Conservation (phyloP, 2,329 filamentous ascomycete species). For the Alternaria sp. region DNA sequence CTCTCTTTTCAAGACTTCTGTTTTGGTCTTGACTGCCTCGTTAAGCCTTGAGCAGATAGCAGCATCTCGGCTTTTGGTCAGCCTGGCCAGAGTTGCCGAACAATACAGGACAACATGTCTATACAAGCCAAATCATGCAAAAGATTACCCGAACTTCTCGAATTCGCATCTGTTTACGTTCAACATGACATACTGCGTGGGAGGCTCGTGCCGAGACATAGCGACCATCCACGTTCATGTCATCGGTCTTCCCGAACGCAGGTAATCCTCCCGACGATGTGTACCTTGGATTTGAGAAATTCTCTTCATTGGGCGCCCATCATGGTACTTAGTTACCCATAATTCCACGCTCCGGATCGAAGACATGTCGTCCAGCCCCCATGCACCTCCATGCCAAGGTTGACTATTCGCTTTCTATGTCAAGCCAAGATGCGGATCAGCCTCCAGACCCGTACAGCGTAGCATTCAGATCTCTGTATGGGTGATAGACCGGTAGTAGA, state of each 20-base stretch:
- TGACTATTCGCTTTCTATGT: slow-evolving; percentile 25
- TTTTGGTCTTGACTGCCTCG: not conserved
- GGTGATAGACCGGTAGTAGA: slow-evolving; percentile 10
- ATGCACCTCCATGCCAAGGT: slow-evolving; percentile 20
- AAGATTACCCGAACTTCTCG: not conserved
- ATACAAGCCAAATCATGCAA: not conserved
- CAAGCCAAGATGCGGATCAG: slow-evolving; percentile 27
- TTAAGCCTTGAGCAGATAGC: not conserved
- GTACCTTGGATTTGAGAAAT: slow-evolving; percentile 28
- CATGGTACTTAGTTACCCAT: slow-evolving; percentile 37
- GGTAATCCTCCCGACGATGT: slow-evolving; percentile 20
- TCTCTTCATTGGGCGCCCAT: slow-evolving; percentile 34
- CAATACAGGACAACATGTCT: not conserved
- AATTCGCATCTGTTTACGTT: not conserved
- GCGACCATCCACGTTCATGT: slow-evolving; percentile 6
- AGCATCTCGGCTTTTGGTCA: not conserved
- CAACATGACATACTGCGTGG: slow-evolving; percentile 22
- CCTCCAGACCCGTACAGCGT: slow-evolving; percentile 17
- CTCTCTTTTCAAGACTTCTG: not conserved
- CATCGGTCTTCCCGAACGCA: slow-evolving; percentile 24
- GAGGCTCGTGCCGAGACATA: slow-evolving; percentile 2
- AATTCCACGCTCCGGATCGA: slow-evolving; percentile 13
- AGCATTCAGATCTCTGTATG: slow-evolving; percentile 12
- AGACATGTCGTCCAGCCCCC: slow-evolving; percentile 19
- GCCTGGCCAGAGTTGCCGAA: not conserved